These are phyloP conservation scores for Polytrichum commune DNA, from an alignment of 225 moss, liverwort and hornwort genomes.

Conservation along the genomic window DNA sequence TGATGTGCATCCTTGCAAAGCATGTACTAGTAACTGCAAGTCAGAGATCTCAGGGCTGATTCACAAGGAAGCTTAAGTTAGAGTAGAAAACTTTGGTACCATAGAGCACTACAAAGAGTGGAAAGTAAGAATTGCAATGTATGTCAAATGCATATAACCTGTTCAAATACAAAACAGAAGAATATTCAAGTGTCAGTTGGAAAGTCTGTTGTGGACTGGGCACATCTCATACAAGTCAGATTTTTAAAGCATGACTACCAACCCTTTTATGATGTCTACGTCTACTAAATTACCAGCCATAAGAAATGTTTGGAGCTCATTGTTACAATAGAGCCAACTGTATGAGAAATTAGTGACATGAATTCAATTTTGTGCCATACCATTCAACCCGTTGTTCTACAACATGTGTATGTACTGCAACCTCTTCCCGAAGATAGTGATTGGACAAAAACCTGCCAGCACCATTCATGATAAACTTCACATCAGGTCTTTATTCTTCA, in stretches of 20 bases:
- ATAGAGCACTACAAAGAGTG: conserved; percentile 82
- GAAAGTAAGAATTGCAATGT: conserved; percentile 96
- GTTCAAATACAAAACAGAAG: conserved; percentile 16
- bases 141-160: conserved; percentile 97
- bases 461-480: conserved; percentile 6
- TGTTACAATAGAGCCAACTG: too few species aligned
- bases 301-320: too few species aligned
- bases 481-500: not conserved
- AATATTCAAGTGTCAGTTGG: not conserved
- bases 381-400: conserved; percentile 99
- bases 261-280: too few species aligned
- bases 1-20: too few species aligned
- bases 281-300: too few species aligned
- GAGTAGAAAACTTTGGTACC: conserved; percentile 42
- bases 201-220: not conserved
- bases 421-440: conserved; percentile 92
- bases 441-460: conserved; percentile 83
- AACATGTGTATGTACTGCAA: conserved; percentile 85
- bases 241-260: too few species aligned
- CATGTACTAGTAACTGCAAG: too few species aligned
- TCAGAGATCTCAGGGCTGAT: too few species aligned
- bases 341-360: not conserved
- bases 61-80: not conserved
- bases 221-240: too few species aligned
- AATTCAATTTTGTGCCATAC: conserved; percentile 25